These are phyloP conservation scores for Microcos paniculata DNA, from an alignment of 345 rosid species.

Conservation along the genomic window DNA sequence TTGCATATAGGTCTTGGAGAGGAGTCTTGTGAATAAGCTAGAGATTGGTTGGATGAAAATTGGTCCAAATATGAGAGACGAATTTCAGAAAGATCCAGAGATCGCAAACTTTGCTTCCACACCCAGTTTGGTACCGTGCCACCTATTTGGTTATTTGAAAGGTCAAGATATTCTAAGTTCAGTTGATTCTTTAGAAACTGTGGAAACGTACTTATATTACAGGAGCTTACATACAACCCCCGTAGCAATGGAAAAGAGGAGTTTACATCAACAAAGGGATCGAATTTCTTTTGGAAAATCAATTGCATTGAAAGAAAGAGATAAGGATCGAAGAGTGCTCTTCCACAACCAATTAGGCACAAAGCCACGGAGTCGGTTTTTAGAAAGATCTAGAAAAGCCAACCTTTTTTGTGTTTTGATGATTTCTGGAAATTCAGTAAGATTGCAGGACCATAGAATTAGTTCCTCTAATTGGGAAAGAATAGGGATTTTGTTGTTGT, in stretches of 20 bases:
- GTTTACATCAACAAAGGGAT: background rate
- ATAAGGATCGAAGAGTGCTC: no score
- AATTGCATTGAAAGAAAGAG: no score
- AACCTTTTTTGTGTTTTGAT: background rate
- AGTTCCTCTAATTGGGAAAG: background rate
- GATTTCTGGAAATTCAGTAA: background rate
- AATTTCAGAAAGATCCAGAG: background rate
- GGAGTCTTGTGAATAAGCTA: background rate
- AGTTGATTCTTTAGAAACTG: background rate
- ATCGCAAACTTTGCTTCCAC: background rate
- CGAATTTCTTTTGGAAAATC: background rate
- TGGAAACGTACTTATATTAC: background rate
- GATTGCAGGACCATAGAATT: background rate
- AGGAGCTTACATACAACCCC: rapidly evolving
- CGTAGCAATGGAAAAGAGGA: background rate
- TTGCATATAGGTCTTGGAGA: rapidly evolving
- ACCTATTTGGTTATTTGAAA: background rate
- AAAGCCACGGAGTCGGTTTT: background rate
- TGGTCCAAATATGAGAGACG: background rate
- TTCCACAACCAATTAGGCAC: background rate
- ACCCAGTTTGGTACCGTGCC: background rate
- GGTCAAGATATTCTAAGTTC: background rate
- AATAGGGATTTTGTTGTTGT: background rate
- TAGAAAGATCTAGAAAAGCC: background rate
- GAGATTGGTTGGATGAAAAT: background rate